phyloP scores from a whole-genome alignment of 179 eudicot genomes.

The Beta macrorhiza region DNA sequence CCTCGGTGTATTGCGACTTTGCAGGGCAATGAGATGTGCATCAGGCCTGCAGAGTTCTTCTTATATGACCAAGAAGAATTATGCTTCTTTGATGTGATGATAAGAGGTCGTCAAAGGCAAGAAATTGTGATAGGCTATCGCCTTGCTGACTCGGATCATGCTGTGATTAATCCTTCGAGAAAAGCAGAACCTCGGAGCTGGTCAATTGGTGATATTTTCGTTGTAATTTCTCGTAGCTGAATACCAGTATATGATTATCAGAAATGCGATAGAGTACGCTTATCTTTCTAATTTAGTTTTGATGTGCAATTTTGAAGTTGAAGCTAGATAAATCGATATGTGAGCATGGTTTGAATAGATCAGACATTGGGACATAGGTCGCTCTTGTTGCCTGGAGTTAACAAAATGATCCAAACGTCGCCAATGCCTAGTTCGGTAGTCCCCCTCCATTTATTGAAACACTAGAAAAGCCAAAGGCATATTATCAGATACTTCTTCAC shows the following conservation, averaged over 20 bases:
- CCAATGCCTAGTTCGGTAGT: not conserved
- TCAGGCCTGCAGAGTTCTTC: slow-evolving; percentile 82
- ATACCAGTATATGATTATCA: not conserved
- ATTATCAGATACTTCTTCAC: not conserved
- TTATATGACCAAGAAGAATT: slow-evolving; percentile 78
- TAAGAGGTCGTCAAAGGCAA: slow-evolving; percentile 72
- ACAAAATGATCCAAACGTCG: not conserved
- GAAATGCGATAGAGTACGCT: not conserved
- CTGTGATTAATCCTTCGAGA: slow-evolving; percentile 62
- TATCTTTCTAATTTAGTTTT: too few species aligned
- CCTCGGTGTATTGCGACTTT: not conserved
- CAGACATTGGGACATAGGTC: not conserved
- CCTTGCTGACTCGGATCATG: slow-evolving; percentile 44
- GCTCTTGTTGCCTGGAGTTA: not conserved
- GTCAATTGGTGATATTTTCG: slow-evolving; percentile 75
- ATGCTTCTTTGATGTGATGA: slow-evolving; percentile 71
- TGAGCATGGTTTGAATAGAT: not conserved
- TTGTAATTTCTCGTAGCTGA: slow-evolving; percentile 62
- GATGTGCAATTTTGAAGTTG: too few species aligned
- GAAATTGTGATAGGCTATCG: slow-evolving; percentile 89
- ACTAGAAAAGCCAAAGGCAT: not conserved
- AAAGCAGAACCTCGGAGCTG: slow-evolving; percentile 59
- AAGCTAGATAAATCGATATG: not conserved
- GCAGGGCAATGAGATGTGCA: slow-evolving; percentile 95
- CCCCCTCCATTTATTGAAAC: not conserved